phyloP scores from a whole-genome alignment of 2,329 filamentous ascomycete species.

The Graphiopsis chlorocephala region DNA sequence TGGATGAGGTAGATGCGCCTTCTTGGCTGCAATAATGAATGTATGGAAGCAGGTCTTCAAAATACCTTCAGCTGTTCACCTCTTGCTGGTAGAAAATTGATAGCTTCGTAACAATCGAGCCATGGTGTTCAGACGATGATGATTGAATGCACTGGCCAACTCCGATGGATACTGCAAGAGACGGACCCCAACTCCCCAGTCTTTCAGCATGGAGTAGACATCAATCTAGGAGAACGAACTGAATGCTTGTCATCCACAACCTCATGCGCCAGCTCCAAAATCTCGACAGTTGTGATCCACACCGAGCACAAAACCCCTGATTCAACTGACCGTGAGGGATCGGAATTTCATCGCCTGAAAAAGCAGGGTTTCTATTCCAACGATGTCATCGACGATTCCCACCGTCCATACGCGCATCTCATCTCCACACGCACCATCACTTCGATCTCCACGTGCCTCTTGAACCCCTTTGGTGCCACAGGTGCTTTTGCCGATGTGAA shows the following conservation, averaged over 20 bases:
- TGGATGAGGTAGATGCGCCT: background rate
- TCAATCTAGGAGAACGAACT: background rate
- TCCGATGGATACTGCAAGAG: background rate
- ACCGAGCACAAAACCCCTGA: background rate
- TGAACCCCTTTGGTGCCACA: too few relatives aligned
- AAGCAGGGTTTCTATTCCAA: background rate
- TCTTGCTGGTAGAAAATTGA: background rate
- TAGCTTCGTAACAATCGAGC: background rate
- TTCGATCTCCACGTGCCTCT: background rate
- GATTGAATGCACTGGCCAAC: background rate
- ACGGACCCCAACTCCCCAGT: background rate
- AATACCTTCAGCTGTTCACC: background rate
- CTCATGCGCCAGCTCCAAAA: background rate
- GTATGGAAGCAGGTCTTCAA: background rate
- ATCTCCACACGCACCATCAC: background rate
- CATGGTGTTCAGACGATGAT: background rate
- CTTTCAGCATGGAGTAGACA: background rate
- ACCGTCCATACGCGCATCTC: background rate
- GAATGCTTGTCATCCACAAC: background rate
- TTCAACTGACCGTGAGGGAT: background rate
- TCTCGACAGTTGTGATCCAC: background rate
- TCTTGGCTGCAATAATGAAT: constrained; percentile 3
- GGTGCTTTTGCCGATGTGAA: background rate
- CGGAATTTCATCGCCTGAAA: background rate
- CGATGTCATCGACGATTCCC: constrained; percentile 3